phyloP scores from a whole-genome alignment of 2,329 filamentous ascomycete species.

The Calonectria leucothoes region DNA sequence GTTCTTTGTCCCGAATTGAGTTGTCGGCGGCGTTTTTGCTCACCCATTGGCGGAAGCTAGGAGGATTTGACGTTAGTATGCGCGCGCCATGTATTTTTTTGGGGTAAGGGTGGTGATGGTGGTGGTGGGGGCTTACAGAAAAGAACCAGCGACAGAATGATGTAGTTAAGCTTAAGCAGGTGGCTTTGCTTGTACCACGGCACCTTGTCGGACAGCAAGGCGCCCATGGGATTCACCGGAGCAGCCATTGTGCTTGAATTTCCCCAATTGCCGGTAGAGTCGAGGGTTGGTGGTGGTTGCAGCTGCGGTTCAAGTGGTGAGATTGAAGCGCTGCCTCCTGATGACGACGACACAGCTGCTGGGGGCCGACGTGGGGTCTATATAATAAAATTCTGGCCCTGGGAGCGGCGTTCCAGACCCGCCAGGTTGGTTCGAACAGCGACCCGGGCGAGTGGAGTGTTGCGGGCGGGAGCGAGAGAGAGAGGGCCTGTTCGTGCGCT shows the following conservation, averaged over 20 bases:
- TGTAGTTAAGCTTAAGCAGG: constrained; percentile 31
- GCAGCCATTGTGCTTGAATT: constrained; percentile 5
- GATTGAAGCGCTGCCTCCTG: neutral
- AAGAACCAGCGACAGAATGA: constrained; percentile 26
- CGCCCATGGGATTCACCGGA: neutral
- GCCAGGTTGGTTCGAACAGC: constrained; percentile 11
- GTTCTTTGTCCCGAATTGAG: neutral
- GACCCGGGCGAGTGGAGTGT: constrained; percentile 13
- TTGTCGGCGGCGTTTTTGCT: constrained; percentile 1
- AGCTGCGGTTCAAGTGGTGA: neutral
- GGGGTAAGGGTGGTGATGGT: too few relatives aligned
- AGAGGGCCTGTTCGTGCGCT: neutral
- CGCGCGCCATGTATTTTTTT: neutral
- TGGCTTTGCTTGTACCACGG: constrained; percentile 29
- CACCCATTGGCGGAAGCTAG: constrained; percentile 29
- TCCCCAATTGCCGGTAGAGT: neutral
- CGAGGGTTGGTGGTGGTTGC: neutral
- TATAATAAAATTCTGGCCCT: constrained; percentile 13
- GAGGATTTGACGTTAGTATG: neutral
- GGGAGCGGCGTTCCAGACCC: constrained; percentile 18
- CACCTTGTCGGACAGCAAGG: constrained; percentile 6
- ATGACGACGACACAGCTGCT: neutral
- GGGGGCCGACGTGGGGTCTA: constrained; percentile 13
- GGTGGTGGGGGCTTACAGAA: constrained; percentile 22
- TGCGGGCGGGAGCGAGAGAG: neutral